Conservation (phyloP, 306 rosid genomes). For the Purshia tridentata region DNA sequence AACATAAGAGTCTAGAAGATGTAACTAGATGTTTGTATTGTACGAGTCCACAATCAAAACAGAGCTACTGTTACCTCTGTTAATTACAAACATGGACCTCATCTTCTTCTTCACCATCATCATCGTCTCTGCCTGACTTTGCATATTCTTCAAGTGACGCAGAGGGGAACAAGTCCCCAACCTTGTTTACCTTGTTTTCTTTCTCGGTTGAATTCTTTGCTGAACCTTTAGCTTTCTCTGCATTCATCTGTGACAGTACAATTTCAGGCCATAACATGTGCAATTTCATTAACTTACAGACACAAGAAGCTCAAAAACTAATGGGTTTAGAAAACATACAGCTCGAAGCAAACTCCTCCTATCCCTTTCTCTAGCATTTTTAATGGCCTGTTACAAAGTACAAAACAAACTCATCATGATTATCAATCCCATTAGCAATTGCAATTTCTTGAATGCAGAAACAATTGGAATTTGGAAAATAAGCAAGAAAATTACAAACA, state of each 20-base stretch:
- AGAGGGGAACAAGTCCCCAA: slow-evolving; percentile 54
- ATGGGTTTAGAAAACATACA: slow-evolving; percentile 45
- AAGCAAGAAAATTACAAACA: background rate
- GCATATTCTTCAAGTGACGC: slow-evolving; percentile 67
- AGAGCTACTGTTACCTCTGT: background rate
- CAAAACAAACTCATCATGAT: slow-evolving; percentile 1
- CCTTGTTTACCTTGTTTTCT: slow-evolving; percentile 56
- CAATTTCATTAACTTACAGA: background rate
- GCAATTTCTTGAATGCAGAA: slow-evolving; percentile 9
- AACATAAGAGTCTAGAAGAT: too few relatives aligned
- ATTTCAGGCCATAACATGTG: background rate
- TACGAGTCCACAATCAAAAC: too few relatives aligned
- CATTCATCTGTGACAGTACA: slow-evolving; percentile 59
- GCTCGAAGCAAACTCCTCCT: slow-evolving; percentile 72
- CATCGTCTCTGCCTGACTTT: slow-evolving; percentile 28
- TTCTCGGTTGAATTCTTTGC: slow-evolving; percentile 27
- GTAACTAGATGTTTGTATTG: too few relatives aligned
- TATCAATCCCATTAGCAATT: slow-evolving; percentile 19
- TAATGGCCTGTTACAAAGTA: slow-evolving; percentile 59
- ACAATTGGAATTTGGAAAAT: background rate
- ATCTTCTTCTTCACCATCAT: slow-evolving; percentile 5
- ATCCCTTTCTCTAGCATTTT: slow-evolving; percentile 82
- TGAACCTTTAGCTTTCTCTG: slow-evolving; percentile 46
- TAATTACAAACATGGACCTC: slow-evolving; percentile 1
- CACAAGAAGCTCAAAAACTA: background rate